Evolutionary conservation across 345 rosid species (phyloP).

Genomic region (Syzygium aqueum): DNA sequence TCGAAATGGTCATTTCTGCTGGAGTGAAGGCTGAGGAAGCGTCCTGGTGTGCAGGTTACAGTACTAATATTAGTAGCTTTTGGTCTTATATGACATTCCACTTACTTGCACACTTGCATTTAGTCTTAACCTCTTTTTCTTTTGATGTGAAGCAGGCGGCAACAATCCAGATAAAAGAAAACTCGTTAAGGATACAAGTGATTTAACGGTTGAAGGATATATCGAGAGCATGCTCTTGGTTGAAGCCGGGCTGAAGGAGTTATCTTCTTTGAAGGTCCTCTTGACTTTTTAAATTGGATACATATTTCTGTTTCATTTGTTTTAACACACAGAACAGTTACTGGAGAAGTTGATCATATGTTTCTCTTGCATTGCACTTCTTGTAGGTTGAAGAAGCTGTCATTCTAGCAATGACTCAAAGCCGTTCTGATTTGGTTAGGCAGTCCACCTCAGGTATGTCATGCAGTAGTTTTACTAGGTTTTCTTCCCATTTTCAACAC

Average conservation of each 20-base stretch:
- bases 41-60: background rate
- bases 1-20: slow-evolving; percentile 68
- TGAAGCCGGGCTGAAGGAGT: background rate
- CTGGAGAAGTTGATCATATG: background rate
- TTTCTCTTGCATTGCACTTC: background rate
- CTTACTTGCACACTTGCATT: background rate
- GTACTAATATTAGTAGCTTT: background rate
- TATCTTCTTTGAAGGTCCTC: background rate
- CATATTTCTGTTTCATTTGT: background rate
- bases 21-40: slow-evolving; percentile 75
- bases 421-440: background rate
- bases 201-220: background rate
- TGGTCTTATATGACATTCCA: background rate
- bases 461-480: background rate
- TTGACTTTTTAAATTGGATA: background rate
- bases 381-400: background rate
- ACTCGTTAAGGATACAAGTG: background rate
- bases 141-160: background rate
- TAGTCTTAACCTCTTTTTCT: background rate
- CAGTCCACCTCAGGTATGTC: background rate
- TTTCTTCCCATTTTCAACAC: background rate
- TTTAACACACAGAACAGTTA: background rate
- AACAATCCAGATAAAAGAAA: background rate
- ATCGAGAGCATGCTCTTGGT: background rate
- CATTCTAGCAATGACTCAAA: background rate